Evolutionary conservation across 2,329 filamentous ascomycete species (phyloP).

Genomic region (Pyrenochaeta sp.): DNA sequence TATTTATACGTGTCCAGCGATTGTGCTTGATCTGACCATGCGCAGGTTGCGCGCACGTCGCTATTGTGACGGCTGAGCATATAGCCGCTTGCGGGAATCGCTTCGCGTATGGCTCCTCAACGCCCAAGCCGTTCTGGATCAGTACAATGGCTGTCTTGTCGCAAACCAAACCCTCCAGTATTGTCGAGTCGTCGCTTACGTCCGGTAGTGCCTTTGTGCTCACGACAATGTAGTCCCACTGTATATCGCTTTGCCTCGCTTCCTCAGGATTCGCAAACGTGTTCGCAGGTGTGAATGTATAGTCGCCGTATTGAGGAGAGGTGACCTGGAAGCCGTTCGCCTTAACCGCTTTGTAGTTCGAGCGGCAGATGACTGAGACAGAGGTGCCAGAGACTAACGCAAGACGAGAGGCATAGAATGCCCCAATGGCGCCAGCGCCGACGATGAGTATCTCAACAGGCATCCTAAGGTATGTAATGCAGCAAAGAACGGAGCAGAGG

Average conservation of each 20-base stretch:
- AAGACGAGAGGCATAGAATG: conserved; percentile 75
- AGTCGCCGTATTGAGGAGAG: conserved; percentile 73
- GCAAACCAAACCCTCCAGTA: conserved; percentile 67
- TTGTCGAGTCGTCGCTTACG: conserved; percentile 67
- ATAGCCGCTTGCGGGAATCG: conserved; percentile 70
- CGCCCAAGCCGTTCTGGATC: conserved; percentile 76
- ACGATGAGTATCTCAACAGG: conserved; percentile 69
- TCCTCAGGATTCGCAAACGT: conserved; percentile 69
- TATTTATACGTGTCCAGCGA: conserved; percentile 75
- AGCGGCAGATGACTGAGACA: conserved; percentile 76
- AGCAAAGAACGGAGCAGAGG: not conserved
- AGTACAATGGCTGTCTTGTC: conserved; percentile 67
- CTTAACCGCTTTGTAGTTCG: conserved; percentile 73
- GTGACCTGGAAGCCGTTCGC: conserved; percentile 69
- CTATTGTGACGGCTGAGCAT: conserved; percentile 73
- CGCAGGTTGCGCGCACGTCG: conserved; percentile 71
- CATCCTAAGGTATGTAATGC: conserved; percentile 25
- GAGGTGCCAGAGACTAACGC: conserved; percentile 65
- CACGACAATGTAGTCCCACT: conserved; percentile 73
- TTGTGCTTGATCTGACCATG: conserved; percentile 73
- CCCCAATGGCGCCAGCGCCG: conserved; percentile 75
- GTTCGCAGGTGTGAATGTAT: conserved; percentile 68
- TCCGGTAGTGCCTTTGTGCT: conserved; percentile 76
- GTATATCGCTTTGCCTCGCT: conserved; percentile 57
- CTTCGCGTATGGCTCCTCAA: conserved; percentile 70